A percentile compares a stretch with the other conserved stretches of the same genome.
These are phyloP conservation scores for Aspergillus amoenus DNA, from an alignment of 2,329 filamentous ascomycete species.

Conservation along the genomic window DNA sequence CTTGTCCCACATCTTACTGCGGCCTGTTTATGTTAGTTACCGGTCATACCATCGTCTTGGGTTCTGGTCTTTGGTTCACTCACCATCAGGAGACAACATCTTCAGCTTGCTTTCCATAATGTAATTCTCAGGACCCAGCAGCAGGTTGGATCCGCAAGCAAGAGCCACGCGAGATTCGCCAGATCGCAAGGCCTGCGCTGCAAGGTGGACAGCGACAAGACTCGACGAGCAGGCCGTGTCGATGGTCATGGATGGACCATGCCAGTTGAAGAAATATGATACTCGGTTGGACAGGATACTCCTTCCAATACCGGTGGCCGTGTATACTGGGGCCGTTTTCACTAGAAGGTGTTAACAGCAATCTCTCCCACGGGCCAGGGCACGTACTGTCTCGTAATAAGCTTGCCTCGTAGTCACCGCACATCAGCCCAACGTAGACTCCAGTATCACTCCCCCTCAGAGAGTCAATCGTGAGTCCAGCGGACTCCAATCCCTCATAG, in stretches of 20 bases:
- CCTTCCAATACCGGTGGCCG: neutral
- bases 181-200: conserved; percentile 27
- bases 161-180: conserved; percentile 25
- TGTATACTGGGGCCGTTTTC: neutral
- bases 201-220: conserved; percentile 34
- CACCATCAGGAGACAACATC: conserved; percentile 23
- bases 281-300: conserved; percentile 23
- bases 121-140: conserved; percentile 23
- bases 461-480: conserved; percentile 3
- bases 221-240: conserved; percentile 36
- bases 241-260: conserved; percentile 33
- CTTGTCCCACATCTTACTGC: conserved; percentile 38
- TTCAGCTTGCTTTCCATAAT: neutral
- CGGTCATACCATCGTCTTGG: too few relatives aligned
- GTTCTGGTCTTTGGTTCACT: neutral
- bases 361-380: neutral
- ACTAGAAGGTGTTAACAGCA: neutral
- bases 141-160: conserved; percentile 26
- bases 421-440: neutral
- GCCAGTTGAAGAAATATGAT: conserved; percentile 35
- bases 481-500: conserved; percentile 30
- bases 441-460: neutral
- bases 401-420: neutral
- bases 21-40: neutral
- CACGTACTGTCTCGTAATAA: neutral